A percentile compares a stretch with the other conserved stretches of the same genome.
Conservation (phyloP, 257 asterid species). For the Thymus mandschuricus region DNA sequence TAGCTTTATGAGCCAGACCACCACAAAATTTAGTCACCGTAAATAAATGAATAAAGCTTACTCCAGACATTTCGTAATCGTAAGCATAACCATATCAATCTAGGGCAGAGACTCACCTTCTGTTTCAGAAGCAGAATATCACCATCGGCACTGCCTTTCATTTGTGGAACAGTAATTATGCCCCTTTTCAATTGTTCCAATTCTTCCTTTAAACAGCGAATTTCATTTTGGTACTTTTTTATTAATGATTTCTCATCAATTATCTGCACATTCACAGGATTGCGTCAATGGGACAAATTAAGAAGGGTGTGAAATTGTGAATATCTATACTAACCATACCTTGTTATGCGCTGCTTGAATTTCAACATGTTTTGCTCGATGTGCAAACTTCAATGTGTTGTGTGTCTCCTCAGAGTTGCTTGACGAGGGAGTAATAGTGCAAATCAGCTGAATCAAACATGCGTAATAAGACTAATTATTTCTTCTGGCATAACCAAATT, state of each 20-base stretch:
- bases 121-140: conserved; percentile 89
- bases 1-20: conserved; percentile 69
- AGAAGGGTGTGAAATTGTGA: conserved; percentile 22
- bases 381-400: conserved; percentile 97
- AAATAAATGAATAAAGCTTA: conserved; percentile 23
- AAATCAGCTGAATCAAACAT: conserved; percentile 69
- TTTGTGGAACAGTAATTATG: conserved; percentile 66
- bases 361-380: conserved; percentile 97
- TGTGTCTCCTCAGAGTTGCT: conserved; percentile 99
- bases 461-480: conserved; percentile 15
- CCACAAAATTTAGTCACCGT: conserved; percentile 35
- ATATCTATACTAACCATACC: conserved; percentile 49
- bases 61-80: background rate
- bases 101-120: conserved; percentile 58
- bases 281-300: conserved; percentile 22
- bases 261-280: conserved; percentile 68
- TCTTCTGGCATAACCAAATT: conserved; percentile 22
- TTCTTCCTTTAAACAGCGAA: conserved; percentile 93
- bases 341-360: conserved; percentile 93
- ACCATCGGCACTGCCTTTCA: conserved; percentile 64
- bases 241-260: conserved; percentile 96
- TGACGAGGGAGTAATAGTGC: conserved; percentile 95
- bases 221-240: conserved; percentile 94
- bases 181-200: conserved; percentile 93
- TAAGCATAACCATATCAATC: conserved; percentile 3